Percentiles rank a stretch among this genome's conserved stretches.
These are phyloP conservation scores for Calendula officinalis DNA, from an alignment of 129 eudicot genomes.

Conservation along the genomic window DNA sequence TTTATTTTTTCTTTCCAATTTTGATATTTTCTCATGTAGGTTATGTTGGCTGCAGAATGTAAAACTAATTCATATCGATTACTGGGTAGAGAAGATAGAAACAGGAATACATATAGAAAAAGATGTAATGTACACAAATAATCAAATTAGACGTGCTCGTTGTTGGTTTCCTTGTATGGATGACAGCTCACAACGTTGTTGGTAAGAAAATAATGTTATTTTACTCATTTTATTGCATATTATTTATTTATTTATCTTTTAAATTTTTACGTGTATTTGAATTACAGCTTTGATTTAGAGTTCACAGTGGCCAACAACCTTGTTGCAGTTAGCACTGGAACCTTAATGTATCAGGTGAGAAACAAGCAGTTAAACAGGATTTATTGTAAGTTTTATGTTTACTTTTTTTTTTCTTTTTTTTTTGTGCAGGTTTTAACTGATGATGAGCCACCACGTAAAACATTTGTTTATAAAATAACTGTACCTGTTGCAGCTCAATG, in stretches of 20 bases:
- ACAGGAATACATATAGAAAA: conserved; percentile 79
- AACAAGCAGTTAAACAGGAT: conserved; percentile 13
- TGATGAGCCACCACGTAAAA: conserved; percentile 78
- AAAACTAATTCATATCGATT: conserved; percentile 72
- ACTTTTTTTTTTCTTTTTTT: not conserved
- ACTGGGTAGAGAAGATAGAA: conserved; percentile 95
- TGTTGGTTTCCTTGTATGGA: conserved; percentile 99
- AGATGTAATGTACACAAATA: conserved; percentile 71
- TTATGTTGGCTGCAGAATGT: conserved; percentile 88
- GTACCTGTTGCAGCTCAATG: conserved; percentile 92
- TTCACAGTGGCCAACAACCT: conserved; percentile 79
- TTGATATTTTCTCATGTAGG: conserved; percentile 64
- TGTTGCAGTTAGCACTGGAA: conserved; percentile 94
- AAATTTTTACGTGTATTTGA: conserved; percentile 13
- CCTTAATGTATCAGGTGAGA: conserved; percentile 88
- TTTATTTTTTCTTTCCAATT: conserved; percentile 9
- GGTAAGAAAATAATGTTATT: conserved; percentile 45
- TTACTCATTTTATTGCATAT: conserved; percentile 15
- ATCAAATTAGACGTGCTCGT: conserved; percentile 93
- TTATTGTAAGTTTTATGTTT: not conserved
- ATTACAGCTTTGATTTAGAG: conserved; percentile 79
- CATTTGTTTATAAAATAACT: conserved; percentile 65
- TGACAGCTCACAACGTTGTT: conserved; percentile 74
- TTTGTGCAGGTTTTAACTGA: conserved; percentile 74
- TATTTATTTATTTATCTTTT: not conserved